Base-by-base conservation (phyloP, 768 basidiomycete genomes). In the Boletus coccyginus region DNA sequence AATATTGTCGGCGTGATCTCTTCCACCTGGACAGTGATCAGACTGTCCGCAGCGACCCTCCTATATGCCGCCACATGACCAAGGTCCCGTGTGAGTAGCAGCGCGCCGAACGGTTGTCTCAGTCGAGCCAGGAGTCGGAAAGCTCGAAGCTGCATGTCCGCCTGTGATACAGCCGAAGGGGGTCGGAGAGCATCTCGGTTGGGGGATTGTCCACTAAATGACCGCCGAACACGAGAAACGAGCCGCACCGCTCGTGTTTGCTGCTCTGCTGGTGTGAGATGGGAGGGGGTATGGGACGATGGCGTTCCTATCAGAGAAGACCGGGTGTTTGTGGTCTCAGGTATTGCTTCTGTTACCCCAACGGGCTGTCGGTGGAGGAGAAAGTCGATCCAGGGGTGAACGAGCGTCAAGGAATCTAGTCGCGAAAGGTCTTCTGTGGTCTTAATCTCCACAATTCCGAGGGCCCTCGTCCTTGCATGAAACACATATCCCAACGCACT, bases 301-400 rank as follows among this genome's bases (percentile, higher is more conserved):
- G 10, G 32, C 32, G 0, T 12, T 10, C n/a, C n/a, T 1, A 7
- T 17, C 21, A 9, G 12, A 6, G 45, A 24, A 43, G 16, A 29
- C 12, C 9, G 42, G 7, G 3, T 29, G 7, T 43, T 14, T 3
- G 1, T 16, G 0, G 44, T 24, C 11, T 21, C 32, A 0, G 32
- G 27, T 29, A 13, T 32, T 5, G 7, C 19, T 2, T 27, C 17
- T 27, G 21, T 32, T 5, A 11, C 16, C 5, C 33, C 21, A 13
- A 57, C n/a, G 6, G 36, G 43, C 16, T 21, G 46, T 43, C 59
- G 35, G 19, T 50, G 56, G 1, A 60, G 61, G 3, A 61, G 56
- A 12, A 52, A 55, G 33, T 48, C 48, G 1, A 62, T 53, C 58
- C 60, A 62, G 2, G 60, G 60, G 31, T 62, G 51, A 11, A 60